Evolutionary conservation across 148 eudicot genomes (phyloP), one percentile per base, ranked within the genome.

Genomic region (Rhododendron henanense): DNA sequence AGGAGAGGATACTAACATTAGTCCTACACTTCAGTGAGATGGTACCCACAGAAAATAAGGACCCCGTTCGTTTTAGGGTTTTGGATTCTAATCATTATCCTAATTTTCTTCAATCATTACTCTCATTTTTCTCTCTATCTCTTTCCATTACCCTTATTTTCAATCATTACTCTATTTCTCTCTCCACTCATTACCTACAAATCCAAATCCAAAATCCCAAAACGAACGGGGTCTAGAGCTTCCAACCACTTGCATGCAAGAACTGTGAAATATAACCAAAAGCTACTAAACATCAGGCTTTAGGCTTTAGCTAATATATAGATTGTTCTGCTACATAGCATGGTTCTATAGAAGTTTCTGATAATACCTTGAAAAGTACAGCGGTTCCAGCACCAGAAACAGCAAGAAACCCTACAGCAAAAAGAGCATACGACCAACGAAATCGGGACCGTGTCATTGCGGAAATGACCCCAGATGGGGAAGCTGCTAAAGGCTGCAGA

Each of bases 321-420:
- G 50, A 44, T 25, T 19, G 2, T 14, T 16, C 50, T 28, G 74
- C 48, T 35, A 31, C 44, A 73, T 74, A n/a, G 4, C 6, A 33
- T 74, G 35, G 41, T 53, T 16, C 21, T 47, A 67, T 3, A 23
- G 35, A 48, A 25, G 15, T 15, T 1, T 48, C 47, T 41, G 74
- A 81, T 31, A 50, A 55, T 90, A 97, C 99, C 95, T 95, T 95
- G 77, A 95, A 92, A 37, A 97, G 85, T 44, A 94, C 85, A 74
- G 91, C 93, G 73, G 98, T 94, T 87, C 98, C 99, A 84, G 95
- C 96, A 73, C 99, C 98, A 75, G 99, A 94, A 79, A 91, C 79
- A 83, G 99, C 96, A 79, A 97, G 87, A 79, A 93, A 85, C 47
- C 98, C 98, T 84, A 95, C 87, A 71, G 96, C 98, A 89, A 92